Percentiles rank a stretch among this genome's conserved stretches.
phyloP scores from a whole-genome alignment of 345 rosid species.

The Orychophragmus violaceus region DNA sequence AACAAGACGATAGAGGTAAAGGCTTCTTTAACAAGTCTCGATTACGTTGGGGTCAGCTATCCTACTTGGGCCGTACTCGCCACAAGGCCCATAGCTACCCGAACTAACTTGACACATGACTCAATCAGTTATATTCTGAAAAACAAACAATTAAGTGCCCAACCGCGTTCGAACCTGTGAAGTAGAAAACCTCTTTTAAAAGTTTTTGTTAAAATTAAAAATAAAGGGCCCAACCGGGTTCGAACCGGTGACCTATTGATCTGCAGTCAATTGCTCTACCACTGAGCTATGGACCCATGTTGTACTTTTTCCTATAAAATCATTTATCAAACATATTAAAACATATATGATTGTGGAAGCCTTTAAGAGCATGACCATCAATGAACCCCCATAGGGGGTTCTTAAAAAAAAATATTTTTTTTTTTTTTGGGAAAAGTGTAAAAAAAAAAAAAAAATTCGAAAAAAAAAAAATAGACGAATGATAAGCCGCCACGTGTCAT shows the following conservation, averaged over 20 bases:
- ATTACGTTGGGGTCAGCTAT: not conserved
- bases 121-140: not conserved
- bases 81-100: not conserved
- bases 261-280: slow-evolving; percentile 93
- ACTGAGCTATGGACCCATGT: slow-evolving; percentile 71
- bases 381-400: no score
- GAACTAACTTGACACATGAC: not conserved
- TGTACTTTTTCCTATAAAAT: no score
- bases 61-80: not conserved
- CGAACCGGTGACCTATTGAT: slow-evolving; percentile 76
- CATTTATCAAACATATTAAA: no score
- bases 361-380: no score
- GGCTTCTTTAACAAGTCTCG: slow-evolving; percentile 31
- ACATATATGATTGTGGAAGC: no score
- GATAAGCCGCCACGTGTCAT: no score
- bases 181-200: no score
- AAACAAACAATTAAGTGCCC: slow-evolving; percentile 32
- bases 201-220: not conserved
- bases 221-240: slow-evolving; percentile 43
- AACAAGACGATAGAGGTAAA: not conserved
- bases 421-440: no score
- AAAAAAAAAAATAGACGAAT: no score
- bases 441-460: no score
- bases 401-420: no score
- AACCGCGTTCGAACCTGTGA: slow-evolving; percentile 54